Percentiles rank a stretch among this genome's conserved stretches.
Evolutionary conservation across 2,329 filamentous ascomycete species (phyloP).

Genomic region (Anthostomella pinea): DNA sequence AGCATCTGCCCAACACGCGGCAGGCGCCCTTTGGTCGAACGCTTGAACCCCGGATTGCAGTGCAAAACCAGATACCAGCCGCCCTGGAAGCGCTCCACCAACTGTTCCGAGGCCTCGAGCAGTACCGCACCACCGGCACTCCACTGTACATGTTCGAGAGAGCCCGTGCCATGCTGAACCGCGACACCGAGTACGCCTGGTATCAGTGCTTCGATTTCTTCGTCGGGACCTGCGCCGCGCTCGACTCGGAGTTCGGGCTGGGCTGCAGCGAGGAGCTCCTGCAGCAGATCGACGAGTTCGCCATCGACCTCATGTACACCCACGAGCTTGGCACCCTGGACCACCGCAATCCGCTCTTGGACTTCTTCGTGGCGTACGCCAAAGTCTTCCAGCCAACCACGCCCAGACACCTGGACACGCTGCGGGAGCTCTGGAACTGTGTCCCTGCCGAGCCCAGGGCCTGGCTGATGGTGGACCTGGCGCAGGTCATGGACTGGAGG

Average conservation of each 20-base stretch:
- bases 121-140: slow-evolving; percentile 4
- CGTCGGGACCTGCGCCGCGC: slow-evolving; percentile 9
- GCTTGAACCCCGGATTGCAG: slow-evolving; percentile 6
- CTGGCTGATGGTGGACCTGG: slow-evolving; percentile 2
- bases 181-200: slow-evolving; percentile 1
- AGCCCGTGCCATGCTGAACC: slow-evolving; percentile 8
- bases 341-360: background rate
- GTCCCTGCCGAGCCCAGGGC: slow-evolving; percentile 1
- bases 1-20: slow-evolving; percentile 13
- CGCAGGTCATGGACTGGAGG: background rate
- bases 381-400: slow-evolving; percentile 14
- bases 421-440: slow-evolving; percentile 6
- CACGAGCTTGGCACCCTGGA: slow-evolving; percentile 10
- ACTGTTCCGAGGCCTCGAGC: slow-evolving; percentile 13
- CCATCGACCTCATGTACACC: slow-evolving; percentile 9
- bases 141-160: slow-evolving; percentile 16
- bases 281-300: slow-evolving; percentile 16
- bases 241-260: slow-evolving; percentile 15
- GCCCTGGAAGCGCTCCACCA: slow-evolving; percentile 7
- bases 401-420: slow-evolving; percentile 10
- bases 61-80: slow-evolving; percentile 1
- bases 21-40: slow-evolving; percentile 8
- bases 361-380: slow-evolving; percentile 11
- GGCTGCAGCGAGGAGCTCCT: slow-evolving; percentile 17
- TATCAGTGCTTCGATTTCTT: slow-evolving; percentile 7